These are phyloP conservation scores for Heracleum sosnowskyi DNA, from an alignment of 129 eudicot genomes.

Conservation along the genomic window DNA sequence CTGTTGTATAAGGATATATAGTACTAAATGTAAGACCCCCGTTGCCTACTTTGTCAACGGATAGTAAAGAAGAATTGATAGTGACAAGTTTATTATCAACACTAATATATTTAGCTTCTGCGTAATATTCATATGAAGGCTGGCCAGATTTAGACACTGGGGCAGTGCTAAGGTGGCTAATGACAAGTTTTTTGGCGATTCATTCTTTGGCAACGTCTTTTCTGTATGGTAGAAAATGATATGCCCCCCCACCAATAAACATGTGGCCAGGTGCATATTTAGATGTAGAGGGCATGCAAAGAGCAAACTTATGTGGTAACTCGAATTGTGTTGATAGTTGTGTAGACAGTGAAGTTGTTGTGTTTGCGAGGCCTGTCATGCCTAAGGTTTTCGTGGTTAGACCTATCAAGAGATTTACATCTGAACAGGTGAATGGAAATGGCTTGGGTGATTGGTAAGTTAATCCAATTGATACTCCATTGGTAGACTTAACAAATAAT, in stretches of 20 bases:
- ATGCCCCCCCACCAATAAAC: constrained; percentile 37
- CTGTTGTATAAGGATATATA: constrained; percentile 24
- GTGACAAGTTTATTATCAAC: constrained; percentile 20
- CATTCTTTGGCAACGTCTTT: too few species aligned
- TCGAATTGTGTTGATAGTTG: constrained; percentile 27
- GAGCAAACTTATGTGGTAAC: constrained; percentile 26
- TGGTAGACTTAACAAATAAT: too few species aligned
- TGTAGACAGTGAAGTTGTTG: constrained; percentile 21
- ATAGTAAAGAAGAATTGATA: constrained; percentile 29
- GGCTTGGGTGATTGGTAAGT: too few species aligned
- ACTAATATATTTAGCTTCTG: constrained; percentile 24
- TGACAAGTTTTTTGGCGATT: too few species aligned
- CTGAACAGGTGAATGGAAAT: too few species aligned
- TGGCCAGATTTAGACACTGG: too few species aligned
- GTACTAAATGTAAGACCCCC: constrained; percentile 68
- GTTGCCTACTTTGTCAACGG: constrained; percentile 24
- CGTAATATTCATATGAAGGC: constrained; percentile 10
- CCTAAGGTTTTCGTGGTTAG: too few species aligned
- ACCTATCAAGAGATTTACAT: too few species aligned
- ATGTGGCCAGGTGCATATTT: constrained; percentile 33
- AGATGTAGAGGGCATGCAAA: constrained; percentile 33
- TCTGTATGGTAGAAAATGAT: constrained; percentile 19
- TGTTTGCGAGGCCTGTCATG: too few species aligned
- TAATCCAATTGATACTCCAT: too few species aligned
- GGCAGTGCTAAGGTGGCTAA: too few species aligned